Conservation (phyloP, 169 alveolate species). For the Eimeria falciformis region DNA sequence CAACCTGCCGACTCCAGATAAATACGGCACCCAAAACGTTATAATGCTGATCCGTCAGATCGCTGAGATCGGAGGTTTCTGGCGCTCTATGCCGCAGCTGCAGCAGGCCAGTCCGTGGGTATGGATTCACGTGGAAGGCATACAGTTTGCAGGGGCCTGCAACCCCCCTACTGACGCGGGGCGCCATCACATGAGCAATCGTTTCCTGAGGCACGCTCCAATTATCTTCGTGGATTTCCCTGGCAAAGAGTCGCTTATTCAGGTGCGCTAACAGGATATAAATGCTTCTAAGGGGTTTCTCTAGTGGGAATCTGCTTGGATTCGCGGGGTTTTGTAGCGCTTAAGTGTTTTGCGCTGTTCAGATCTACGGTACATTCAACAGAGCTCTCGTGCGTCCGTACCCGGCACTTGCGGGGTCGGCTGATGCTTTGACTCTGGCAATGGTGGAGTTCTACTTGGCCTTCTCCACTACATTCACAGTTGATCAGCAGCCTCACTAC, state of each 20-base stretch:
- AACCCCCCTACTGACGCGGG: conserved; percentile 99
- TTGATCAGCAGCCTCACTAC: conserved; percentile 98
- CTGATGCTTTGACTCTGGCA: conserved; percentile 96
- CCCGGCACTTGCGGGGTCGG: conserved; percentile 82
- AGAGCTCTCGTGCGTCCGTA: conserved; percentile 92
- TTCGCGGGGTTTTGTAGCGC: background rate
- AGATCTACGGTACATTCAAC: conserved; percentile 95
- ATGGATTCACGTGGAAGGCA: conserved; percentile 96
- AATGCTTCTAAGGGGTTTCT: no score
- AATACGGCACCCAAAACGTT: conserved; percentile 97
- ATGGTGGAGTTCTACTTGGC: conserved; percentile 98
- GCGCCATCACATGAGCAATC: conserved; percentile 96
- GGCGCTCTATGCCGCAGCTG: conserved; percentile 91
- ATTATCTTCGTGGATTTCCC: conserved; percentile 98
- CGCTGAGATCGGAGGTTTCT: conserved; percentile 97
- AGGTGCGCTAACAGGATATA: conserved; percentile 81
- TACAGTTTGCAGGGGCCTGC: conserved; percentile 98
- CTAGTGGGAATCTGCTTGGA: background rate
- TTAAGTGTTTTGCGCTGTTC: background rate
- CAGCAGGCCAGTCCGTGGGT: conserved; percentile 80
- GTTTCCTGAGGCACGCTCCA: conserved; percentile 97
- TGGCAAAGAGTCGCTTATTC: conserved; percentile 96
- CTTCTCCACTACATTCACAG: conserved; percentile 94
- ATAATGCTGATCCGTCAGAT: conserved; percentile 96
- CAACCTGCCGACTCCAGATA: conserved; percentile 97